Conservation (phyloP, 352 stramenopile genomes). For the Globisporangium apiculatum region DNA sequence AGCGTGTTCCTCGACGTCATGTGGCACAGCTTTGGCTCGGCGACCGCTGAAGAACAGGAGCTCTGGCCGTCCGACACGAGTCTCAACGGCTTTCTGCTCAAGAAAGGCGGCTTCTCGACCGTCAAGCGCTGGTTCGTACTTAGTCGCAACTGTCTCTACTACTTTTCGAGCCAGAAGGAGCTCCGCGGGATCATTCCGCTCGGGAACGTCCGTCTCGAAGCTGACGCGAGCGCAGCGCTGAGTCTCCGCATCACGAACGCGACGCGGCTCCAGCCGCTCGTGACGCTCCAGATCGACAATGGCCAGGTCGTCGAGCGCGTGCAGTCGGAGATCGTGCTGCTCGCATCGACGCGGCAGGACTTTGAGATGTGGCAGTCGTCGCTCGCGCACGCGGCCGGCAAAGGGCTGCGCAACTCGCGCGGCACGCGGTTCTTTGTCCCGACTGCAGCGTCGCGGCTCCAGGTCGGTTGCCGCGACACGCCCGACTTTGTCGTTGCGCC, state of each 20-base stretch:
- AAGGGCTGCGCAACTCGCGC: slow-evolving; percentile 72
- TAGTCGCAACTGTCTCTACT: slow-evolving; percentile 86
- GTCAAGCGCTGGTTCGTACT: slow-evolving; percentile 85
- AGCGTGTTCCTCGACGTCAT: slow-evolving; percentile 85
- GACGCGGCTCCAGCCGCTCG: slow-evolving; percentile 42
- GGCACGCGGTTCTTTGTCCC: slow-evolving; percentile 83
- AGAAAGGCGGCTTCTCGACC: slow-evolving; percentile 76
- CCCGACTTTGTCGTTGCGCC: slow-evolving; percentile 72
- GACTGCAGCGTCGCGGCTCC: slow-evolving; percentile 66
- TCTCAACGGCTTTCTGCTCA: slow-evolving; percentile 79
- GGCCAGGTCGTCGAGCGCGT: slow-evolving; percentile 74
- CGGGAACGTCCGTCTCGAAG: slow-evolving; percentile 65
- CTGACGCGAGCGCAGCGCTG: slow-evolving; percentile 35
- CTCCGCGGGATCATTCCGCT: slow-evolving; percentile 83
- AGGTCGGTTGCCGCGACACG: slow-evolving; percentile 74
- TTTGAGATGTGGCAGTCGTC: slow-evolving; percentile 89
- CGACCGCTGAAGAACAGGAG: slow-evolving; percentile 81
- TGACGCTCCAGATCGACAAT: slow-evolving; percentile 78
- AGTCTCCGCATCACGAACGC: slow-evolving; percentile 75
- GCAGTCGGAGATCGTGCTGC: slow-evolving; percentile 71
- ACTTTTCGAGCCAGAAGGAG: slow-evolving; percentile 78
- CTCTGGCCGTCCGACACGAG: slow-evolving; percentile 86
- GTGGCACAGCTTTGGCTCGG: slow-evolving; percentile 80
- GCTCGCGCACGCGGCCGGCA: slow-evolving; percentile 68
- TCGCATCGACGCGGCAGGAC: slow-evolving; percentile 57